Evolutionary conservation across 2,329 filamentous ascomycete genomes (phyloP).

Genomic region (Ilyonectria robusta): DNA sequence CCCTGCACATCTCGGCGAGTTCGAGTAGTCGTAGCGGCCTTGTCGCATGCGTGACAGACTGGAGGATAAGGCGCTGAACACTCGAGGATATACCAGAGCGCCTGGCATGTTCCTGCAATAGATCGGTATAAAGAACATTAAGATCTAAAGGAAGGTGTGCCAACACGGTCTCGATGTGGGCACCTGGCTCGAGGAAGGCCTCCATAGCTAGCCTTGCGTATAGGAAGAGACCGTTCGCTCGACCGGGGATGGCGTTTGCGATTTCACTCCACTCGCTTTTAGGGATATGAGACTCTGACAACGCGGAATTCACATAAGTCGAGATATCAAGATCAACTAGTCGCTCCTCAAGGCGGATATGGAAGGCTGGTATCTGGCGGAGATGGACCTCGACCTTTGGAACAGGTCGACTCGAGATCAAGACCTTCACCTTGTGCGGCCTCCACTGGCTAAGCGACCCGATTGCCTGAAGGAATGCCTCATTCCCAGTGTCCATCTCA

Average conservation of each 20-base stretch:
- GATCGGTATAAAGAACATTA: conserved; percentile 24
- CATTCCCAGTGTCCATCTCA: conserved; percentile 58
- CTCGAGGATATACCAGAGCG: conserved; percentile 49
- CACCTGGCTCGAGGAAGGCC: conserved; percentile 36
- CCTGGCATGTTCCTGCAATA: conserved; percentile 22
- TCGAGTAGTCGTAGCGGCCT: conserved; percentile 60
- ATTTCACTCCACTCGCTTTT: conserved; percentile 20
- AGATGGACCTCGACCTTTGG: conserved; percentile 49
- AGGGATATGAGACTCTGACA: conserved; percentile 28
- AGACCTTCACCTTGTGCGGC: conserved; percentile 54
- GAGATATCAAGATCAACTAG: conserved; percentile 58
- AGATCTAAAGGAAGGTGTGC: conserved; percentile 19
- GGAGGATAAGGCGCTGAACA: conserved; percentile 56
- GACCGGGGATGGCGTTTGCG: conserved; percentile 49
- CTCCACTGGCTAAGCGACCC: conserved; percentile 48
- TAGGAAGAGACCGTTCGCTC: conserved; percentile 41
- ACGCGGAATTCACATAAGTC: conserved; percentile 44
- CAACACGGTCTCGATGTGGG: conserved; percentile 5
- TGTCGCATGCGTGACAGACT: conserved; percentile 58
- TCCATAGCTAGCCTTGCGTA: conserved; percentile 39
- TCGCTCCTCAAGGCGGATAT: conserved; percentile 54
- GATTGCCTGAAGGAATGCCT: conserved; percentile 51
- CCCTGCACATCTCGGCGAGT: conserved; percentile 48
- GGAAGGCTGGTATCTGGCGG: conserved; percentile 38
- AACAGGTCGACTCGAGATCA: conserved; percentile 60